Base-by-base conservation (phyloP, 805 yeast species). In the Metschnikowia lunata region DNA sequence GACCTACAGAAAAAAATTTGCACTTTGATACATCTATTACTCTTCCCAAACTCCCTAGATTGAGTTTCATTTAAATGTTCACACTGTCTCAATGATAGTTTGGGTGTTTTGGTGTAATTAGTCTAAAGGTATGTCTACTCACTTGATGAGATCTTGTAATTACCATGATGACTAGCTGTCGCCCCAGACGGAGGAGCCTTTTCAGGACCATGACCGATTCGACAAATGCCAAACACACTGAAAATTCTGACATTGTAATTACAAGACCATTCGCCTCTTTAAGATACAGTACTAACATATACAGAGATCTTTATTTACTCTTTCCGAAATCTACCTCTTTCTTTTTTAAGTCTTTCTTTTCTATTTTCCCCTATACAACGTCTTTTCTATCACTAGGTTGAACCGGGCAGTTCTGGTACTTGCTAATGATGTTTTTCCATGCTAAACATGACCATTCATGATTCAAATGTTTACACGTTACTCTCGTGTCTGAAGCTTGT, bases 111-210 rank as follows among this genome's bases (percentile, higher is more conserved):
- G 30, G 37, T 45, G 54, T 26, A 26, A 23, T n/a, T 30, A 37
- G 47, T 47, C 47, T 35, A 37, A 41, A 15, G 30, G 55, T 51
- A 51, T 51, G 55, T 51, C 15, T 15, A 9, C 12, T 12, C 23
- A 14, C n/a, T 30, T 31, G 14, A 32, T 11, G 14, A 29, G 34
- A 34, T 39, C 31, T 18, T 37, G 32, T 38, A 39, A 30, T 40
- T 52, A 46, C 46, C 42, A 51, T 79, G 85, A 80, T 79, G 85
- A 80, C 81, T 69, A 61, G 75, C 55, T 80, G 85, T 80, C 85
- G 85, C 85, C 85, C 85, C 85, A 80, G 72, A 71, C 85, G 82
- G 84, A 79, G 75, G 70, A 58, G 68, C 75, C 76, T 70, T 52
- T 69, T 71, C 76, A 71, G 76, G 76, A 74, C 75, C 57, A 76